These are phyloP conservation scores for Penicillium palitans DNA, from an alignment of 2,329 filamentous ascomycete genomes.

Conservation along the genomic window DNA sequence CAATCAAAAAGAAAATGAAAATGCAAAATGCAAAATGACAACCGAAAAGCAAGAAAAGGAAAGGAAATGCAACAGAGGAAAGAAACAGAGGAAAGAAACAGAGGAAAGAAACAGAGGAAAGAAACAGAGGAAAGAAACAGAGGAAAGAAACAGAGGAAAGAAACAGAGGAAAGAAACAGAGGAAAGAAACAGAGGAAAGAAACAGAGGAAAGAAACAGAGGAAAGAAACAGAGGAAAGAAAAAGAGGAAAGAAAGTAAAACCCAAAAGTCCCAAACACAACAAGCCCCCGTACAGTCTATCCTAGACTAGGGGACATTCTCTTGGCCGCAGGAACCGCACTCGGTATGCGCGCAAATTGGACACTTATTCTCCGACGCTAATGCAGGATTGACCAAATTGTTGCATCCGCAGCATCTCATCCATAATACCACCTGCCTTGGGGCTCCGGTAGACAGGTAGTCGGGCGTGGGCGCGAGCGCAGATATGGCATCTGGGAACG, in stretches of 20 bases:
- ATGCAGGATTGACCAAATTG: constrained; percentile 20
- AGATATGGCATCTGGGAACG: background rate
- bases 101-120: background rate
- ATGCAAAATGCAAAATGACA: background rate
- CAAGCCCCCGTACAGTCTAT: background rate
- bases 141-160: background rate
- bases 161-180: background rate
- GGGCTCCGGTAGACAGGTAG: background rate
- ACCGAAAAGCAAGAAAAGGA: background rate
- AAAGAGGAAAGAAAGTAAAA: background rate
- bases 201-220: background rate
- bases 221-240: background rate
- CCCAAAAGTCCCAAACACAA: background rate
- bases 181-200: background rate
- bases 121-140: background rate
- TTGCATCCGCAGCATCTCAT: constrained; percentile 30
- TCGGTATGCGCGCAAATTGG: background rate
- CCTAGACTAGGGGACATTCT: background rate
- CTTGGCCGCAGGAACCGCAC: background rate
- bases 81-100: background rate
- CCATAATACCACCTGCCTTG: constrained; percentile 15
- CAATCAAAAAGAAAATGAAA: background rate
- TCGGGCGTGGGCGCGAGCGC: background rate
- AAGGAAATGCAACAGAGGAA: background rate
- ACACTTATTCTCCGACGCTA: constrained; percentile 9